Evolutionary conservation across 2,329 filamentous ascomycete genomes (phyloP), one percentile per base, ranked within the genome.

Genomic region (Cladosporium sp.): DNA sequence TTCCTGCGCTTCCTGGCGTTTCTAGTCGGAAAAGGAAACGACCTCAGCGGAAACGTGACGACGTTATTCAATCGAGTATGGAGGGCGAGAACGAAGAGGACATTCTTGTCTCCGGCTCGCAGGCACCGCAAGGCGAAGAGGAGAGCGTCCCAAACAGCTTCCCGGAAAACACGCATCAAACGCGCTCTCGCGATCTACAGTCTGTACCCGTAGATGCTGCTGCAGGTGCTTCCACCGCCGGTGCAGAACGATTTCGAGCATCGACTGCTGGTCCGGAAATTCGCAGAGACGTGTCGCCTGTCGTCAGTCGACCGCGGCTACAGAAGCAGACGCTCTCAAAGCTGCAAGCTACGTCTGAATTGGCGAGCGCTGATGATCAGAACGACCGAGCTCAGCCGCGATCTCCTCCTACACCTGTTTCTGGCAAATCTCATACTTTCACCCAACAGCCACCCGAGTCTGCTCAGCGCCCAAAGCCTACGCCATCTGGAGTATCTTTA

Each of bases 401-500:
- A 33, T 40, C 49, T n/a, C 49, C 49, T 22, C 49, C 49, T 14
- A 52, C 49, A 13, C 49, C 49, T n/a, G 35, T 46, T 1, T 46
- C 43, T 6, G 35, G 40, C 10, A 42, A 43, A 13, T 40, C 42
- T 11, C 42, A 45, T 14, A n/a, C 33, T 6, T 13, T 22, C n/a
- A 52, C 42, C n/a, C 43, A 45, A 19, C 42, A 33, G 6, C 42
- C 49, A 22, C 49, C 49, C 10, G 52, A 54, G n/a, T 54, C 52
- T 7, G 52, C 52, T 14, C 52, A 54, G 22, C 52, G 52, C 2
- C 52, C 52, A 11, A 53, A 46, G 22, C 34, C 35, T 9, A 53
- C 43, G 5, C 50, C 50, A 3, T 16, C 42, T 7, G 33, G 33
- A 19, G 37, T 22, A 16, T 37, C 32, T 16, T 35, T 19, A 11